A percentile compares a stretch with the other conserved stretches of the same genome.
Evolutionary conservation across 2,329 filamentous ascomycete genomes (phyloP).

Genomic region (Xylaria sp.): DNA sequence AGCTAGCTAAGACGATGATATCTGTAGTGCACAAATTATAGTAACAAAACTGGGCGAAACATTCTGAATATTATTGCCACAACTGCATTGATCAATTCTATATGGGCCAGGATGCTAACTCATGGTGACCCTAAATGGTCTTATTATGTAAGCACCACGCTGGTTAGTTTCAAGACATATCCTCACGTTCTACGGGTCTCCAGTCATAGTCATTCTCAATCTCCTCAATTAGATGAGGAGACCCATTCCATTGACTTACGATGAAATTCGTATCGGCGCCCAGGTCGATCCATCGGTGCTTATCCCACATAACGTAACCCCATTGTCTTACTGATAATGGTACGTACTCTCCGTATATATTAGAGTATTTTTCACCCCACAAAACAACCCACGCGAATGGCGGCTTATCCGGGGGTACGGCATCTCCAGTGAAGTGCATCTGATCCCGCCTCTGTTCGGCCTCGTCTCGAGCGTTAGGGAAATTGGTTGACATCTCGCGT

Average conservation of each 20-base stretch:
- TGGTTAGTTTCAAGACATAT: no score
- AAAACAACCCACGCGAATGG: constrained; percentile 32
- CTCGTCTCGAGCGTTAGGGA: constrained; percentile 9
- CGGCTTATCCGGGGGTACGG: constrained; percentile 24
- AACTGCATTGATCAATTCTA: no score
- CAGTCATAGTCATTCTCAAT: constrained; percentile 9
- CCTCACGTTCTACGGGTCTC: background rate
- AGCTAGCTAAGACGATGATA: no score
- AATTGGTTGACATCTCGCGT: background rate
- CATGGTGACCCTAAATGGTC: no score
- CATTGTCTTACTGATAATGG: constrained; percentile 24
- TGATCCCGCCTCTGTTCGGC: constrained; percentile 18
- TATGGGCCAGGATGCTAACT: no score
- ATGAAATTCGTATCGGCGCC: no score
- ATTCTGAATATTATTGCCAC: no score
- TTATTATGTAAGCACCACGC: no score
- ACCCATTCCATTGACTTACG: constrained; percentile 9
- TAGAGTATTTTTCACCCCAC: constrained; percentile 31
- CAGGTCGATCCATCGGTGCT: constrained; percentile 11
- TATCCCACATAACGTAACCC: constrained; percentile 37
- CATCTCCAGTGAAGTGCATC: constrained; percentile 16
- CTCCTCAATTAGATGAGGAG: background rate
- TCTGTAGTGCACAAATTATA: no score
- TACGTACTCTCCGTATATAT: constrained; percentile 36
- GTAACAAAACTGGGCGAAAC: no score